These are phyloP conservation scores for Thecaphora thlaspeos DNA, from an alignment of 1,284 basidiomycete species.

Conservation along the genomic window DNA sequence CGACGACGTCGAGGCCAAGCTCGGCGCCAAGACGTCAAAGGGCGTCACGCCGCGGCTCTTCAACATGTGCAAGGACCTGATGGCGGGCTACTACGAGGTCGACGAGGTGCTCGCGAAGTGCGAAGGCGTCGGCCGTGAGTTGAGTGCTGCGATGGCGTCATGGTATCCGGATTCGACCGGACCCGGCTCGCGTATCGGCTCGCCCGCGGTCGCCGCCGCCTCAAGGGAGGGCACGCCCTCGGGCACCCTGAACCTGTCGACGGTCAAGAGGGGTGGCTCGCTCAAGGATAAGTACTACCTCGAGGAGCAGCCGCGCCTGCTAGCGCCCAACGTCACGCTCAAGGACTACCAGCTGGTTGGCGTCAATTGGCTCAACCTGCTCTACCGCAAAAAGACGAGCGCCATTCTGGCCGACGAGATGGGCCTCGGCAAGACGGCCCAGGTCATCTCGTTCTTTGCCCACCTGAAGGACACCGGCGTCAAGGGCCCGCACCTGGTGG, in stretches of 20 bases:
- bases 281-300: constrained; percentile 61
- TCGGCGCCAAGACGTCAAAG: constrained; percentile 81
- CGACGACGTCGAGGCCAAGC: constrained; percentile 64
- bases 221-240: constrained; percentile 25
- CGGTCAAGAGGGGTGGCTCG: constrained; percentile 31
- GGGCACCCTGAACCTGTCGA: constrained; percentile 36
- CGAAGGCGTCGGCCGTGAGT: constrained; percentile 72
- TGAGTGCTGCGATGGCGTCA: constrained; percentile 69
- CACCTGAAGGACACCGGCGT: constrained; percentile 76
- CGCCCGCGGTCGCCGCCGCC: constrained; percentile 14
- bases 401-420: constrained; percentile 86
- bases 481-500: constrained; percentile 82
- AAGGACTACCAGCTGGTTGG: constrained; percentile 97
- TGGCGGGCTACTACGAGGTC: constrained; percentile 81
- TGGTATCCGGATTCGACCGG: constrained; percentile 65
- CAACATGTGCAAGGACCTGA: constrained; percentile 82
- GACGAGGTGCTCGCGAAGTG: constrained; percentile 85
- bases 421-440: constrained; percentile 92
- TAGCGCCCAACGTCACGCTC: constrained; percentile 72
- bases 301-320: constrained; percentile 70
- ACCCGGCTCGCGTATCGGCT: constrained; percentile 36
- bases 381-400: constrained; percentile 77
- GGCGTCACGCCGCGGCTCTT: constrained; percentile 88
- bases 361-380: constrained; percentile 92
- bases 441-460: constrained; percentile 95